These are phyloP conservation scores for Kodamaea nitidulidarum DNA, from an alignment of 805 yeast species.

Conservation along the genomic window DNA sequence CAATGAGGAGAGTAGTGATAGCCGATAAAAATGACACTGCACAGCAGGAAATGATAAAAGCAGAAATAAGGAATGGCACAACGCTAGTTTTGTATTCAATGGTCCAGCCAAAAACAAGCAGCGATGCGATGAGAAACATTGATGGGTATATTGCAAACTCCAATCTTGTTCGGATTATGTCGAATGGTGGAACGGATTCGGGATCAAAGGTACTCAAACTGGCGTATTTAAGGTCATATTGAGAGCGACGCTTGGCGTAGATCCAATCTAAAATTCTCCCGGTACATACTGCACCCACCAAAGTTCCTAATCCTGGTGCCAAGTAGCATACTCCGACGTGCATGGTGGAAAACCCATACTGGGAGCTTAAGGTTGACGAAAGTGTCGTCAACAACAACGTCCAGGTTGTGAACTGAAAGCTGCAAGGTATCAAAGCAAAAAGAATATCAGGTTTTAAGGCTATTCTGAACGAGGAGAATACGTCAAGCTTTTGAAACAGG, in stretches of 20 bases:
- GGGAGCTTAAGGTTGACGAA: conserved; percentile 47
- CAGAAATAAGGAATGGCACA: conserved; percentile 54
- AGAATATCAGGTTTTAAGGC: conserved; percentile 42
- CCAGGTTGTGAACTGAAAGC: conserved; percentile 67
- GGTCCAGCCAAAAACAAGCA: conserved; percentile 72
- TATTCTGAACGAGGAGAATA: conserved; percentile 37
- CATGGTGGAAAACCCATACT: conserved; percentile 49
- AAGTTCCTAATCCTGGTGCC: conserved; percentile 68
- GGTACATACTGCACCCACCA: conserved; percentile 53
- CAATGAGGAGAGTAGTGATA: conserved; percentile 68
- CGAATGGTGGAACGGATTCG: conserved; percentile 32
- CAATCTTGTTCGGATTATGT: conserved; percentile 54
- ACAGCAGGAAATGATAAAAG: conserved; percentile 56
- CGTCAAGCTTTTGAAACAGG: conserved; percentile 6
- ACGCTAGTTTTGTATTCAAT: conserved; percentile 44
- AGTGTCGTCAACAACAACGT: conserved; percentile 64
- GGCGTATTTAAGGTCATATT: conserved; percentile 25
- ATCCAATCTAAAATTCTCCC: conserved; percentile 56
- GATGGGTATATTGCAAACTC: conserved; percentile 41
- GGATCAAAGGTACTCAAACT: conserved; percentile 4
- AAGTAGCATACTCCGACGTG: conserved; percentile 69
- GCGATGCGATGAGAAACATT: conserved; percentile 34
- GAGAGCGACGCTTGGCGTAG: conserved; percentile 33
- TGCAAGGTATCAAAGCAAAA: conserved; percentile 51
- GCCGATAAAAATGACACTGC: conserved; percentile 55